Percentiles rank a stretch among this genome's conserved stretches.
Evolutionary conservation across 192 early-diverging fungal genomes (phyloP).

Genomic region (Allomyces javanicus): DNA sequence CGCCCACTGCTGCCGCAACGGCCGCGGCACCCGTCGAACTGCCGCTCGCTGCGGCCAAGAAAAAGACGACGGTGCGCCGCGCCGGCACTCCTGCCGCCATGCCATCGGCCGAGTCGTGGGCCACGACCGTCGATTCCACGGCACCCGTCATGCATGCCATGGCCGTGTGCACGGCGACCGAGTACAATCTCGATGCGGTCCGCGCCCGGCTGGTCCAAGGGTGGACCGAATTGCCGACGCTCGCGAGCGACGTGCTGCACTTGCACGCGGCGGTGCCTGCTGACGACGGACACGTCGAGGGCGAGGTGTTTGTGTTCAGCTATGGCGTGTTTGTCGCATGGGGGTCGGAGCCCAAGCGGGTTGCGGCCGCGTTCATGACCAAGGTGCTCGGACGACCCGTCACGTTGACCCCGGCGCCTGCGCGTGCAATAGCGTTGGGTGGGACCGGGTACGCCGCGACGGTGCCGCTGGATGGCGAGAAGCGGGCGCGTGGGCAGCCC

Average conservation of each 20-base stretch:
- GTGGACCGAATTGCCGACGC: slow-evolving; percentile 1
- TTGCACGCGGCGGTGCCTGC: not conserved
- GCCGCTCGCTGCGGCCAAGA: not conserved
- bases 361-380: slow-evolving; percentile 12
- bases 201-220: not conserved
- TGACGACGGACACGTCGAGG: not conserved
- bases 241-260: not conserved
- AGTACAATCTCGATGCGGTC: slow-evolving; percentile 22
- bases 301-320: slow-evolving; percentile 28
- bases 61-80: slow-evolving; percentile 2
- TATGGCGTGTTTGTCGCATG: slow-evolving; percentile 36
- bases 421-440: not conserved
- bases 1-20: too few relatives aligned
- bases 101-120: not conserved
- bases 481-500: too few relatives aligned
- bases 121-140: slow-evolving; percentile 4
- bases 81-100: not conserved
- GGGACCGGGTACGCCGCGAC: too few relatives aligned
- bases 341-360: slow-evolving; percentile 22
- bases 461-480: too few relatives aligned
- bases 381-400: slow-evolving; percentile 11
- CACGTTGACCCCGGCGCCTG: slow-evolving; percentile 20
- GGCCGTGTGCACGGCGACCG: slow-evolving; percentile 29
- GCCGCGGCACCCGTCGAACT: too few relatives aligned
- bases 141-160: slow-evolving; percentile 29